phyloP scores from a whole-genome alignment of 176 grass and related monocot species.

The Phragmites australis region DNA sequence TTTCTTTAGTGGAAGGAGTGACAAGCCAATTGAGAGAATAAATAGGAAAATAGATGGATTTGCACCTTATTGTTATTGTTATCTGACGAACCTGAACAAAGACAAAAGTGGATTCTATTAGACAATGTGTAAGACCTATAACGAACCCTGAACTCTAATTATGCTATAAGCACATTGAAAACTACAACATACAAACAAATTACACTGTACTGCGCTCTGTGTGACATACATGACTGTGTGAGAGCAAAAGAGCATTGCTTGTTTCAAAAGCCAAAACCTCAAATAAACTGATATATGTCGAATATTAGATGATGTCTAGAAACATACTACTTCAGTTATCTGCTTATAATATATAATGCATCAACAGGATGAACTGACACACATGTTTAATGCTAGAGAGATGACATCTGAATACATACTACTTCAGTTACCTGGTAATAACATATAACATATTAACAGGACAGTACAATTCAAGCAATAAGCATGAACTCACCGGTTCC shows the following conservation, averaged over 20 bases:
- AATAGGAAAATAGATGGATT: constrained; percentile 11
- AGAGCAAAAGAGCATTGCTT: neutral
- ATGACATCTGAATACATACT: neutral
- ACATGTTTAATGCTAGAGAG: neutral
- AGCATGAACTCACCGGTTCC: neutral
- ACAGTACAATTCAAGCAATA: neutral
- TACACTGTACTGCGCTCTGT: neutral
- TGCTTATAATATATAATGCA: neutral
- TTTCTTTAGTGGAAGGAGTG: constrained; percentile 16
- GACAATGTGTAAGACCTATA: constrained; percentile 23
- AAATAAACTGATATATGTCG: neutral
- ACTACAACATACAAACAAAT: neutral
- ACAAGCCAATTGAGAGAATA: constrained; percentile 3
- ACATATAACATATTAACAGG: neutral
- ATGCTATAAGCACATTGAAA: neutral
- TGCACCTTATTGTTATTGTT: constrained; percentile 90
- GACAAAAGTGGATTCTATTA: constrained; percentile 21
- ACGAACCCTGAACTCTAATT: neutral
- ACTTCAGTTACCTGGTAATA: neutral
- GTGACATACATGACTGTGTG: neutral
- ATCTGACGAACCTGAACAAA: constrained; percentile 86
- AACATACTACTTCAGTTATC: neutral
- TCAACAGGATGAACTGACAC: neutral
- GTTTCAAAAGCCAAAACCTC: neutral
- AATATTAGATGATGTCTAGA: neutral